Conservation (phyloP, 2,329 filamentous ascomycete species). For the Verticillium dahliae region DNA sequence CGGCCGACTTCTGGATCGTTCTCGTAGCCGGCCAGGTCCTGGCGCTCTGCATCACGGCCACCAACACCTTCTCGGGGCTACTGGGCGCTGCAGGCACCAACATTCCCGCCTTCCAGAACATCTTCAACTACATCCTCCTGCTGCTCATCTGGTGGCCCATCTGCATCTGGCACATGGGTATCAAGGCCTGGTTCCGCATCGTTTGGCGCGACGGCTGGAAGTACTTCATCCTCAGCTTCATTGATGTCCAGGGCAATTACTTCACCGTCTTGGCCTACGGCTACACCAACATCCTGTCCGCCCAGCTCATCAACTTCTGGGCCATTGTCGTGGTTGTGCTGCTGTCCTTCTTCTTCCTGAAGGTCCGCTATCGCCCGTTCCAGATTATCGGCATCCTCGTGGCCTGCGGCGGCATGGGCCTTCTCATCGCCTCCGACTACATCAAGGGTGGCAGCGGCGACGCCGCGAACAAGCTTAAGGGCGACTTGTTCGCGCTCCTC, state of each 20-base stretch:
- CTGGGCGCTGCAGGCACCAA: slow-evolving; percentile 61
- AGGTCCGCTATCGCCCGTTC: slow-evolving; percentile 81
- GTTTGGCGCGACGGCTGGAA: slow-evolving; percentile 76
- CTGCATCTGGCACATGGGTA: slow-evolving; percentile 74
- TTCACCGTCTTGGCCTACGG: slow-evolving; percentile 93
- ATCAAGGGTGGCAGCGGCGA: slow-evolving; percentile 67
- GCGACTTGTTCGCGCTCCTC: slow-evolving; percentile 84
- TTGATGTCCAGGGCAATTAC: slow-evolving; percentile 96
- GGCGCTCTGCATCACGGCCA: slow-evolving; percentile 83
- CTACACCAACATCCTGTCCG: slow-evolving; percentile 85
- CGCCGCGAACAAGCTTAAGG: slow-evolving; percentile 70
- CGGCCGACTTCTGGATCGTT: slow-evolving; percentile 82
- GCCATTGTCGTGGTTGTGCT: slow-evolving; percentile 88
- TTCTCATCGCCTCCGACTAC: slow-evolving; percentile 82
- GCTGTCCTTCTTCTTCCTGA: slow-evolving; percentile 74
- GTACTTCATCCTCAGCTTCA: slow-evolving; percentile 85
- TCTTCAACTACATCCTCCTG: slow-evolving; percentile 90
- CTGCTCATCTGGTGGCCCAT: slow-evolving; percentile 74
- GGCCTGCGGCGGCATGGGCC: slow-evolving; percentile 83
- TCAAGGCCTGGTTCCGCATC: slow-evolving; percentile 60
- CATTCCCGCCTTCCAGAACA: slow-evolving; percentile 90
- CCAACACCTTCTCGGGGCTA: slow-evolving; percentile 82
- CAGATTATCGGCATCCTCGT: slow-evolving; percentile 84
- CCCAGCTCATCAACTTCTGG: slow-evolving; percentile 98
- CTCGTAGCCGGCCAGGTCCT: slow-evolving; percentile 76